Conservation (phyloP, 768 basidiomycete genomes). For the Daedalea quercina region DNA sequence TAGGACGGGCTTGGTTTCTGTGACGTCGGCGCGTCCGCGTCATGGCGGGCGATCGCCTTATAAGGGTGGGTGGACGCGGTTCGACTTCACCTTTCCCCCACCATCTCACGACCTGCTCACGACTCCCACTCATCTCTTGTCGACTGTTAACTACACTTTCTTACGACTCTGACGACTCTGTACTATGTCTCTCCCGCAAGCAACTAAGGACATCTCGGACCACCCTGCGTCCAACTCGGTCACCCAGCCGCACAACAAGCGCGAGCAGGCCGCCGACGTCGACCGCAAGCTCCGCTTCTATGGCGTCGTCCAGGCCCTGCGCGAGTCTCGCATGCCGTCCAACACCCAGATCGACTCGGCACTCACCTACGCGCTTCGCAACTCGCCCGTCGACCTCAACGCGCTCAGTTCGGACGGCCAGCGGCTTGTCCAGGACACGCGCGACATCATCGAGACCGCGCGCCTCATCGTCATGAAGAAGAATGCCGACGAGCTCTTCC, state of each 20-base stretch:
- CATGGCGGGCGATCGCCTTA: no score
- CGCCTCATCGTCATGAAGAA: conserved; percentile 71
- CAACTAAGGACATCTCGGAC: conserved; percentile 53
- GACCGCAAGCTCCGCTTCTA: conserved; percentile 81
- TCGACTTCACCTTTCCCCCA: no score
- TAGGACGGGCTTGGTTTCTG: no score
- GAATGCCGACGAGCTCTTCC: conserved; percentile 87
- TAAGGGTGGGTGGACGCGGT: no score
- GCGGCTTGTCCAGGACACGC: conserved; percentile 69
- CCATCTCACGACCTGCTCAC: no score
- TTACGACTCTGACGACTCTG: neutral
- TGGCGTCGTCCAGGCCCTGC: conserved; percentile 75
- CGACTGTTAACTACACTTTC: neutral
- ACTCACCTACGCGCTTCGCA: conserved; percentile 55
- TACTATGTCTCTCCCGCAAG: conserved; percentile 60
- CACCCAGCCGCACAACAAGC: conserved; percentile 56
- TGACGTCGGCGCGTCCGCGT: no score
- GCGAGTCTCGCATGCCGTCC: conserved; percentile 70
- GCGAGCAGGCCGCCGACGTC: conserved; percentile 62
- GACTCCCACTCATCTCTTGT: no score
- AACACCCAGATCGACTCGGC: conserved; percentile 75
- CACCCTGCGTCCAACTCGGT: conserved; percentile 52
- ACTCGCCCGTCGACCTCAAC: conserved; percentile 51
- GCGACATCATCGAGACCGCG: conserved; percentile 72
- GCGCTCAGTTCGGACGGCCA: conserved; percentile 74